Base-by-base conservation (phyloP, 2,329 filamentous ascomycete species). In the Sarocladiaceae sp. region DNA sequence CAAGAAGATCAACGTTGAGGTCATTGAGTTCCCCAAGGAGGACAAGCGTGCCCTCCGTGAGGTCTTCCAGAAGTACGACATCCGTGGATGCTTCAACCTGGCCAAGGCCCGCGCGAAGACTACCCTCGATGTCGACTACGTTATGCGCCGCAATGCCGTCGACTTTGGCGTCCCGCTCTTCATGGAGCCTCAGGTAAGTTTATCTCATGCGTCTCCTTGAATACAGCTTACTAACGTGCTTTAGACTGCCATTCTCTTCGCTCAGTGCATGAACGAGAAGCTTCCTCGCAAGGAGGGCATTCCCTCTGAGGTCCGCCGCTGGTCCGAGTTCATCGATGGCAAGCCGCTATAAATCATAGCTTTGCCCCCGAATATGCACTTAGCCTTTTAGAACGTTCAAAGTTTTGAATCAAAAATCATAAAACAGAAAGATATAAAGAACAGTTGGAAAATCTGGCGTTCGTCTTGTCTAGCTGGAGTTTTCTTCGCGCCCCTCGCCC, bases 151-250 rank as follows among this genome's bases (percentile, higher is more conserved):
- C 68, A 99, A 99, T 66, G 94, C 94, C 25, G 94, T 99, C 53
- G 94, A 99, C 74, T 99, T 99, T 70, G 93, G 93, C 61, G 91
- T 97, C 28, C 94, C 94, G 47, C 78, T 99, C 53, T 97, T 99
- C 72, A 97, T 97, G 92, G 93, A 97, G 77, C 90, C 92, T 52
- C 93, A 94, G 86, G 91, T 95, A 77, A 75, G 83, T 70, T 59
- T 52, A 31, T 15, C 23, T 25, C 15, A 13, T 29, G 17, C n/a
- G 15, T 47, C 25, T 11, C 10, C 40, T 37, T 18, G 28, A n/a
- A 17, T 28, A n/a, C 17, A 49, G 49, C 52, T 29, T 59, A 58
- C 69, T 73, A 63, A 74, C 57, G 11, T 7, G 39, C 1, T 18
- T 29, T 26, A 97, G 91, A 99, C 94, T 61, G 93, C 94, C 55